phyloP scores from a whole-genome alignment of 441 rosid genomes.

The Pelargonium cotyledonis region DNA sequence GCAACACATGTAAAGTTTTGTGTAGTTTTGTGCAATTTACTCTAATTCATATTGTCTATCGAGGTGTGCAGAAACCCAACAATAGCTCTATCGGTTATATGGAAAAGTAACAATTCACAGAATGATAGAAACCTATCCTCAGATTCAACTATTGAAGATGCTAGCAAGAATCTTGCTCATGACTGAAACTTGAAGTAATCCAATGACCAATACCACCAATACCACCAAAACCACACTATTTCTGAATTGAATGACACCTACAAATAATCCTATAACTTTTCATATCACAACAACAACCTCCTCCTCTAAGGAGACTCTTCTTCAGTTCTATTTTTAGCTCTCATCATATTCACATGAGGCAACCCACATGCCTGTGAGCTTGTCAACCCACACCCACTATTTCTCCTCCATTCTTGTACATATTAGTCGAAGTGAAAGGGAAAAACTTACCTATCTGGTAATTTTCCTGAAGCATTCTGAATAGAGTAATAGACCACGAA shows the following conservation, averaged over 20 bases:
- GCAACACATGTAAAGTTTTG: too few relatives aligned
- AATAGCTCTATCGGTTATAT: too few relatives aligned
- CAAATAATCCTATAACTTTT: neutral
- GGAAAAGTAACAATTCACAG: too few relatives aligned
- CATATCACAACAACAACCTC: neutral
- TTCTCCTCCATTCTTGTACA: neutral
- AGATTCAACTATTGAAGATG: neutral
- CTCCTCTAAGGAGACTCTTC: neutral
- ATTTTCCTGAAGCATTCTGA: neutral
- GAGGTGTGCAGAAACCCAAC: too few relatives aligned
- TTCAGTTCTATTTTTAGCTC: neutral
- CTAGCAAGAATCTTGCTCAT: neutral
- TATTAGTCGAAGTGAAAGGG: neutral
- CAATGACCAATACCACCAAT: neutral
- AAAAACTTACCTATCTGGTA: neutral
- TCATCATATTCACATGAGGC: neutral
- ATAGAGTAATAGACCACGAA: neutral
- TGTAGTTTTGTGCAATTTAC: too few relatives aligned
- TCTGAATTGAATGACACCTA: neutral
- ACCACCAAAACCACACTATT: neutral
- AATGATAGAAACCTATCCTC: too few relatives aligned
- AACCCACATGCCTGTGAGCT: neutral
- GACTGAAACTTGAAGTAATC: neutral
- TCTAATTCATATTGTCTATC: too few relatives aligned
- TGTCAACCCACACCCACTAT: neutral